Conservation (phyloP, 2,329 filamentous ascomycete species). For the Reticulascus tulasneorum region DNA sequence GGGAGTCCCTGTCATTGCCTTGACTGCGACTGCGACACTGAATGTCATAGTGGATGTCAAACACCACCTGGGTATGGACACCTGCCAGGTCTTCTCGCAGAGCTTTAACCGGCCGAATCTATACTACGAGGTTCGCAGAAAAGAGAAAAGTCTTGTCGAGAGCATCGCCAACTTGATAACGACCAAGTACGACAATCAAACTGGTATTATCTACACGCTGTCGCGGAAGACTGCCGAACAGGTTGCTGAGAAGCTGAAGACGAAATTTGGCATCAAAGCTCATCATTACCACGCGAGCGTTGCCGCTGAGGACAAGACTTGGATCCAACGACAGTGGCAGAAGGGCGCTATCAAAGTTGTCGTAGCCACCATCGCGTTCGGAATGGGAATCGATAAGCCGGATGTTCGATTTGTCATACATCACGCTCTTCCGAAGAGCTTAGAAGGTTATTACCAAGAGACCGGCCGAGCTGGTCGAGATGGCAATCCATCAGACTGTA, state of each 20-base stretch:
- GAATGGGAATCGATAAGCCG: slow-evolving; percentile 99
- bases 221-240: slow-evolving; percentile 79
- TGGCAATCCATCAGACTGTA: slow-evolving; percentile 81
- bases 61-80: slow-evolving; percentile 78
- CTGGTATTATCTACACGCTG: slow-evolving; percentile 90
- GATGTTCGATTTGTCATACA: slow-evolving; percentile 97
- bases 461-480: slow-evolving; percentile 93
- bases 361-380: slow-evolving; percentile 96
- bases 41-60: slow-evolving; percentile 91
- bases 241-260: slow-evolving; percentile 65
- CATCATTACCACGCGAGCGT: slow-evolving; percentile 85
- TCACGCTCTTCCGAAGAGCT: slow-evolving; percentile 84
- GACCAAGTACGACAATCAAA: slow-evolving; percentile 63
- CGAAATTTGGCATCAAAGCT: slow-evolving; percentile 64
- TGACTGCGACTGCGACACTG: slow-evolving; percentile 91
- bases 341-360: slow-evolving; percentile 76
- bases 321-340: slow-evolving; percentile 81
- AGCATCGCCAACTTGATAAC: slow-evolving; percentile 66
- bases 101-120: slow-evolving; percentile 98
- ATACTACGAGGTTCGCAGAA: slow-evolving; percentile 77
- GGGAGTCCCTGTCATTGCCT: slow-evolving; percentile 83
- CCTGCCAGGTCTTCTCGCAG: slow-evolving; percentile 77
- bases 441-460: slow-evolving; percentile 98
- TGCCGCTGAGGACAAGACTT: slow-evolving; percentile 60
- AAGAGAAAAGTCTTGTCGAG: slow-evolving; percentile 38